phyloP scores from a whole-genome alignment of 2,329 filamentous ascomycete genomes.

The Monilinia polystroma region DNA sequence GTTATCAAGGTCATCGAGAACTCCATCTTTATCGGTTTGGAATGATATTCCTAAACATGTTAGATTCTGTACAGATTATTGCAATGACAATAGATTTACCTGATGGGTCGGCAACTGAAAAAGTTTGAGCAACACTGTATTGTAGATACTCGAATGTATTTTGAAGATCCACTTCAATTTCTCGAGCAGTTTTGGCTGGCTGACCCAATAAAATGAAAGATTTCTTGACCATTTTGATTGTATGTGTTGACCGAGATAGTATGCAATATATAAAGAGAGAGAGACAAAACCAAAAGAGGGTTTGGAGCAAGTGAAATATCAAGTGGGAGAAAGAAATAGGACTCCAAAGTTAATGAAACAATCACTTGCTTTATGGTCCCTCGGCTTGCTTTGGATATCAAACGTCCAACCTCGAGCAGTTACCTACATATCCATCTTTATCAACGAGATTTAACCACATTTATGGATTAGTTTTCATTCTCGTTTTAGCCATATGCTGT shows the following conservation, averaged over 20 bases:
- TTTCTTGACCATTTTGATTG: conserved; percentile 8
- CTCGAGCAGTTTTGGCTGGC: conserved; percentile 18
- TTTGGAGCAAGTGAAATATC: neutral
- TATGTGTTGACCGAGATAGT: neutral
- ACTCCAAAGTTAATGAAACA: neutral
- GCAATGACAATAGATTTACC: conserved; percentile 10
- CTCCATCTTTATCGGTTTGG: conserved; percentile 26
- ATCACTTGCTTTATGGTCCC: neutral
- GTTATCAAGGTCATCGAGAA: conserved; percentile 28
- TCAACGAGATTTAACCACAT: neutral
- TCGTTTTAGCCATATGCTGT: neutral
- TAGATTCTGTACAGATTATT: neutral
- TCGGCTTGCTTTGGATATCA: neutral
- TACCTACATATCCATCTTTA: neutral
- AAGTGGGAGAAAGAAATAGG: neutral
- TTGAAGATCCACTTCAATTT: conserved; percentile 25
- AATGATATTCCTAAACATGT: conserved; percentile 27
- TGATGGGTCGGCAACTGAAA: conserved; percentile 25
- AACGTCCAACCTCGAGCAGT: neutral
- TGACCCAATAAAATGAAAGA: conserved; percentile 26
- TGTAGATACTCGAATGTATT: conserved; percentile 27
- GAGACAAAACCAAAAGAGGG: neutral
- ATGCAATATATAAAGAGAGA: neutral
- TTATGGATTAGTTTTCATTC: neutral
- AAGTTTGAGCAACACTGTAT: conserved; percentile 25